Base-by-base conservation (phyloP, 2,329 filamentous ascomycete species). In the Pyrenophora seminiperda region DNA sequence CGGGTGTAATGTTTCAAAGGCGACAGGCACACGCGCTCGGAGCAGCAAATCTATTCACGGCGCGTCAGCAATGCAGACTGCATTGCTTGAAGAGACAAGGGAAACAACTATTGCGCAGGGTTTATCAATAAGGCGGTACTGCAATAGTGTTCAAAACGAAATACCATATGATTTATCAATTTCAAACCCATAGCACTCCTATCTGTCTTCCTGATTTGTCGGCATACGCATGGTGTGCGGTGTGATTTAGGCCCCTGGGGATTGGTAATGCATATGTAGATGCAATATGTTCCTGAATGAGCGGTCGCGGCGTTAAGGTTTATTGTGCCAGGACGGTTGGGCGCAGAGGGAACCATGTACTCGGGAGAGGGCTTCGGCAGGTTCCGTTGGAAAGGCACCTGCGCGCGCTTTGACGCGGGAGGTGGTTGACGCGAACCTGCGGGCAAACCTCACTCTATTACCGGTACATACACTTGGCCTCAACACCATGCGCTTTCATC, bases 231-330 rank as follows among this genome's bases (percentile, higher is more conserved):
- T 36, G 17, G 43, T 40, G 27, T 46, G 18, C 43, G 17, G 24
- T 32, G 27, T 46, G 34, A 31, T 31, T 22, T 30, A 19, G n/a
- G 19, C 32, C 13, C 22, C 15, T 30, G 22, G 37, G 42, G 9
- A 27, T 10, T 20, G 20, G 44, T 49, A 46, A 42, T 41, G 34
- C 41, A 47, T 48, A 50, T 46, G 41, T 40, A 37, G 29, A 59
- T 68, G 65, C 60, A 58, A 53, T 56, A 53, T 50, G 42, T 57
- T 60, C 67, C 55, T 53, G 58, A 68, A 61, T 15, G 47, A 63
- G 66, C 36, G 27, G 61, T 60, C 45, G 61, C 61, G 61, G 65
- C 66, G 56, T 68, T 63, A 67, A 68, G 61, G 58, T 66, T 46
- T 69, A 37, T 53, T 59, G 54, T 58, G 50, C 52, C 43, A 34